Evolutionary conservation across 768 basidiomycete genomes (phyloP), one percentile per base, ranked within the genome.

Genomic region (Amanita thiersii): DNA sequence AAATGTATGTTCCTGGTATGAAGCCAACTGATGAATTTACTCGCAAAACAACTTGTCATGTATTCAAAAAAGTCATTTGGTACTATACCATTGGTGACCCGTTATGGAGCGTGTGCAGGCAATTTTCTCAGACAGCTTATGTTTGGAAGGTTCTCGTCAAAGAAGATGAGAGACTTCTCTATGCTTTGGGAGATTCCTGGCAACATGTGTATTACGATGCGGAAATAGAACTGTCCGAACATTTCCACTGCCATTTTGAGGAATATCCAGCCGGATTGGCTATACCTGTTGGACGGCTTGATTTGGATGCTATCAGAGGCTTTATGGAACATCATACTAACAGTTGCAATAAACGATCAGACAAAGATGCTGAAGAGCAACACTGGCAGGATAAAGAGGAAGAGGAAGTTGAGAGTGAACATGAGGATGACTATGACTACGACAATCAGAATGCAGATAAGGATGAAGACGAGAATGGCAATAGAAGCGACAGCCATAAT

Each of bases 101-200:
- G 11, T 25, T 42, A 7, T 33, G 21, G 9, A 17, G 20, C 5
- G 31, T 31, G 12, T 42, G 30, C 5, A 24, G 32, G 2, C 24
- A 32, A 14, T 42, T 42, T 23, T 34, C 40, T 9, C 7, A 31
- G 3, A 29, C 40, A 9, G 31, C 28, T 12, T 14, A 30, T 4
- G 40, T 41, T 12, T 31, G 19, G 10, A 25, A 30, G 28, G 29
- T 41, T 3, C 30, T 41, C n/a, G 18, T 42, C 30, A 34, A 23
- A 23, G 40, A 32, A 21, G 26, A 20, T 17, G 18, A 28, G 4
- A 18, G 21, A 12, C 37, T 20, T 18, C n/a, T 39, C 21, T 39
- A 20, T 10, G 40, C 21, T 15, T 14, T 41, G 2, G 31, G 31
- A 41, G 40, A 41, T 30, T 28, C 40, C 12, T 42, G 40, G 40